These are phyloP conservation scores for thale cress (Arabidopsis thaliana) DNA, from an alignment of 345 rosid genomes.

Conservation along the genomic window TAIR10.1 NC_003075.7:8087001-8087500, in stretches of 20 bases:
- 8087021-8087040: neutral
- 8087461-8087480: neutral
- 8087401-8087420: neutral
- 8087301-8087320: neutral
- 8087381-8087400: neutral
- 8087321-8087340: too few species aligned
- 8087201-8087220: neutral
- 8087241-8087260: neutral
- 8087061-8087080: neutral
- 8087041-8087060: neutral
- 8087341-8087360: rapidly evolving
- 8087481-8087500: neutral
- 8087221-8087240: neutral
- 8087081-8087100: neutral
- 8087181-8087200: neutral
- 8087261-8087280: neutral
- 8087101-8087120: neutral
- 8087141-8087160: neutral
- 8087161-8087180: neutral
- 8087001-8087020: too few species aligned
- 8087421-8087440: neutral
- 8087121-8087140: neutral
- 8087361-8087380: neutral
- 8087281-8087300: neutral
- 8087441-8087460: neutral